These are phyloP conservation scores for Neurospora tetraspora DNA, from an alignment of 495 filamentous ascomycete species.

Conservation along the genomic window DNA sequence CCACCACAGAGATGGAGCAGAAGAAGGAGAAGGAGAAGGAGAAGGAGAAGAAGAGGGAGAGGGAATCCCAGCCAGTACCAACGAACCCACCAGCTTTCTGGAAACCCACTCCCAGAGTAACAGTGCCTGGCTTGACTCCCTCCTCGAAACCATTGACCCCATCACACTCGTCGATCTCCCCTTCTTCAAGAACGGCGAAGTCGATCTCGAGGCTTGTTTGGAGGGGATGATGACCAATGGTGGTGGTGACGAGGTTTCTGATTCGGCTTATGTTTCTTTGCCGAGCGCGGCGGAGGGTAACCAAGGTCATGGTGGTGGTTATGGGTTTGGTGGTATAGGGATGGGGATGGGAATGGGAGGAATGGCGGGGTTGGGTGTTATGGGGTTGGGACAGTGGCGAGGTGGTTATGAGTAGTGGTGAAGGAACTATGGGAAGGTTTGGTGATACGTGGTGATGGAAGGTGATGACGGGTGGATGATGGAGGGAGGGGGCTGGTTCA, in stretches of 20 bases:
- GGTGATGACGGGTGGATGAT: no score
- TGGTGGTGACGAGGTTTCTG: background rate
- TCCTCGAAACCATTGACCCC: background rate
- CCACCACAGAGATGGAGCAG: background rate
- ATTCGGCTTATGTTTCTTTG: background rate
- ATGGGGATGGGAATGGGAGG: no score
- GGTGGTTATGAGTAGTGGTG: no score
- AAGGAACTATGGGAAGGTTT: no score
- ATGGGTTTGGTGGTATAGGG: no score
- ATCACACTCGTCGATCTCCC: background rate
- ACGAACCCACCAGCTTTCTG: background rate
- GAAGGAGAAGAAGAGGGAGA: background rate
- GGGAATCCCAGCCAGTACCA: background rate
- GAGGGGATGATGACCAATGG: background rate
- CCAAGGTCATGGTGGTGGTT: no score
- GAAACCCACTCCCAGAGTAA: no score
- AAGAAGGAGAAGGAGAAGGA: background rate
- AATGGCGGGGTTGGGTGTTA: no score
- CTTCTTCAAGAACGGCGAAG: background rate
- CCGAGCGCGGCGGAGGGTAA: background rate
- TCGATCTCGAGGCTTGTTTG: background rate
- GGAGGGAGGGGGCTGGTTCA: no score
- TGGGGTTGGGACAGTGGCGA: no score
- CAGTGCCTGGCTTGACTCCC: background rate
- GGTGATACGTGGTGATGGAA: no score